A percentile compares a stretch with the other conserved stretches of the same genome.
Conservation (phyloP, 176 grass and related monocot species). For the Oryza rufipogon region DNA sequence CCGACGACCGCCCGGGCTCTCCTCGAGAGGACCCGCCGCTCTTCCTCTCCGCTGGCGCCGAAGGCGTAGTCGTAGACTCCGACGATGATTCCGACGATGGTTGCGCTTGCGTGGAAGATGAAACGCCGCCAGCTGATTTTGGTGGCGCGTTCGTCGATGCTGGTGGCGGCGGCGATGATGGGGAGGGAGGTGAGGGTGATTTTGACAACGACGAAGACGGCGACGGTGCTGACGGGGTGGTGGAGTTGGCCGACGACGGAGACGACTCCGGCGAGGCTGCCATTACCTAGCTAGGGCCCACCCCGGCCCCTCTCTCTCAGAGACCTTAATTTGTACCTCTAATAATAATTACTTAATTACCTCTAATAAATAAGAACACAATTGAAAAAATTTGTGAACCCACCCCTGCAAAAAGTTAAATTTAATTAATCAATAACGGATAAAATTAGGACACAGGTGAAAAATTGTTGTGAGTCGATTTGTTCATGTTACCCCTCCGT, state of each 20-base stretch:
- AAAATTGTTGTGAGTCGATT: background rate
- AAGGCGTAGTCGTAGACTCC: background rate
- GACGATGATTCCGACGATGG: background rate
- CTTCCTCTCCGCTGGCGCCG: background rate
- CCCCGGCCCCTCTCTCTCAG: background rate
- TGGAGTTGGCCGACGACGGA: background rate
- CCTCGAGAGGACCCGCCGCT: background rate
- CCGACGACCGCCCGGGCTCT: background rate
- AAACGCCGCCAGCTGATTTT: background rate
- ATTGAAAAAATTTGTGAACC: background rate
- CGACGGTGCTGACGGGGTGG: background rate
- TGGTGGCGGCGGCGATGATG: background rate
- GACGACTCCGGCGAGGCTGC: constrained; percentile 9
- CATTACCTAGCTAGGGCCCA: constrained; percentile 43
- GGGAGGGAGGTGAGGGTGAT: constrained; percentile 2
- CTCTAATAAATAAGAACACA: background rate
- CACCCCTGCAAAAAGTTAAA: constrained; percentile 9
- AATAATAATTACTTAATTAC: background rate
- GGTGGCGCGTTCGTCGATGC: background rate
- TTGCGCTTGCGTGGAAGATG: background rate
- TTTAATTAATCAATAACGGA: background rate
- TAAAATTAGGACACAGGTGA: background rate
- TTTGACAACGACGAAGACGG: background rate
- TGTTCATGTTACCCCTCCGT: too few relatives aligned
- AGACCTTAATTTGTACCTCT: background rate